phyloP scores from a whole-genome alignment of 2,329 filamentous ascomycete species.

The Xenoacremonium recifei region DNA sequence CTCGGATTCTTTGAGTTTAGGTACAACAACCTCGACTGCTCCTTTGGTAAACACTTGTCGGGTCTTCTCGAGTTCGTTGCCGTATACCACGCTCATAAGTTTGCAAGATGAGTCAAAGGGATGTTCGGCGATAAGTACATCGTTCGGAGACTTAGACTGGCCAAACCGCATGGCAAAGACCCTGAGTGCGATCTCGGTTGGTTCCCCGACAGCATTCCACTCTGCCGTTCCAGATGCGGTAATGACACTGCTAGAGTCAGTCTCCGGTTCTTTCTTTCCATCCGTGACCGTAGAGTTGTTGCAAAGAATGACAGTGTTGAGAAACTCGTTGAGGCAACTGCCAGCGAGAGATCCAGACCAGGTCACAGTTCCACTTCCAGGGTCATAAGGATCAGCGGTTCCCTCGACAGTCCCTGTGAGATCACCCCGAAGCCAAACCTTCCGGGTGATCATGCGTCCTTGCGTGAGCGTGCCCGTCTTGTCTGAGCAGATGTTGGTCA shows the following conservation, averaged over 20 bases:
- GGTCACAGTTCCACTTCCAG: conserved; percentile 52
- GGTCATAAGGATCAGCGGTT: conserved; percentile 60
- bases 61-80: conserved; percentile 30
- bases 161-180: conserved; percentile 71
- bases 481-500: conserved; percentile 70
- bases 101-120: conserved; percentile 74
- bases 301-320: conserved; percentile 58
- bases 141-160: conserved; percentile 44
- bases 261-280: conserved; percentile 44
- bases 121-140: conserved; percentile 59
- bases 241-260: conserved; percentile 46
- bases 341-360: conserved; percentile 43
- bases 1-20: conserved; percentile 47
- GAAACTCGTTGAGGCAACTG: conserved; percentile 43
- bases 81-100: conserved; percentile 71
- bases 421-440: conserved; percentile 58
- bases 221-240: conserved; percentile 41
- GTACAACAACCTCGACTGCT: conserved; percentile 56
- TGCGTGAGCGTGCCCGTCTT: conserved; percentile 68
- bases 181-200: conserved; percentile 72
- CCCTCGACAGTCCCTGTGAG: conserved; percentile 52
- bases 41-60: conserved; percentile 56
- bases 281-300: conserved; percentile 56
- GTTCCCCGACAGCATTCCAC: conserved; percentile 64
- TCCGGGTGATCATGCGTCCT: conserved; percentile 64